Conservation (phyloP, 306 rosid species). For the Cyclanthera cordifolia region DNA sequence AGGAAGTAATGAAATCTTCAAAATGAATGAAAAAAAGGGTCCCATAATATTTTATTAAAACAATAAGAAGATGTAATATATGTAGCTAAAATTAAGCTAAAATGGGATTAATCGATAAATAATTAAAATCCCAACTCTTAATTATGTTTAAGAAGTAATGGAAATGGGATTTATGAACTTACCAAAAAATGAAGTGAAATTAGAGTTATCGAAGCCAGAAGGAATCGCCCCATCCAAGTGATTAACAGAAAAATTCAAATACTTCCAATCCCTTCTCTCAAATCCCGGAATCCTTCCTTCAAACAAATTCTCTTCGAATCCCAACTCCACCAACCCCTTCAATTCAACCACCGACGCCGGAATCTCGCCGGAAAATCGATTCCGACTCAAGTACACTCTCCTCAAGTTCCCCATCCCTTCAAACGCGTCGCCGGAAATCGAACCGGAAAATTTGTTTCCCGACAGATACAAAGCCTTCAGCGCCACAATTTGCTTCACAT, state of each 20-base stretch:
- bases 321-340: constrained; percentile 44
- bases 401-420: constrained; percentile 34
- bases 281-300: constrained; percentile 53
- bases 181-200: constrained; percentile 37
- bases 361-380: constrained; percentile 40
- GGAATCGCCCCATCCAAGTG: constrained; percentile 53
- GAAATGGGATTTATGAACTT: not conserved
- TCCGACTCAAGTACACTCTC: constrained; percentile 42
- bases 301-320: constrained; percentile 42
- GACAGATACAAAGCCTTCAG: constrained; percentile 41
- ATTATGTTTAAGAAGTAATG: no score
- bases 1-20: no score
- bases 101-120: no score
- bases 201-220: constrained; percentile 9
- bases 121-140: no score
- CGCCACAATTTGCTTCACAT: constrained; percentile 27
- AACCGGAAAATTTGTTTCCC: constrained; percentile 44
- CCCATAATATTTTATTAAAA: no score
- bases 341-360: constrained; percentile 49
- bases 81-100: no score
- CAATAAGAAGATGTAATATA: no score
- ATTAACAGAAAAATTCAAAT: constrained; percentile 40
- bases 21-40: no score
- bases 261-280: constrained; percentile 21
- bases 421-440: constrained; percentile 38